Evolutionary conservation across 2,329 filamentous ascomycete species (phyloP), one percentile per base, ranked within the genome.

Genomic region (Elsinoe ampelina): DNA sequence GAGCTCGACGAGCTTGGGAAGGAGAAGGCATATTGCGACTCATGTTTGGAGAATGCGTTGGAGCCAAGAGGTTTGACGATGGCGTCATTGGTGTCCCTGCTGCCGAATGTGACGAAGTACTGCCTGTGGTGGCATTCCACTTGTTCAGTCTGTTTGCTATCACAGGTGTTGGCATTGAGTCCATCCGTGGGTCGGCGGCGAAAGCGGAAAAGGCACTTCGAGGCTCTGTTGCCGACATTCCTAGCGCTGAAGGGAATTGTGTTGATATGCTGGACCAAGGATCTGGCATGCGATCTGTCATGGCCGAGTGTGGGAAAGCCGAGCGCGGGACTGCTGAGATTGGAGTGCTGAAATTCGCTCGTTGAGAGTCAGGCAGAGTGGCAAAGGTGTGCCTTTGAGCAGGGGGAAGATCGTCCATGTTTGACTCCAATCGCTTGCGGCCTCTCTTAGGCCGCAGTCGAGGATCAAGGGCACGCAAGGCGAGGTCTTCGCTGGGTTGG

Each of bases 401-500:
- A 19, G 52, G 45, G 12, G 56, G 36, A 10, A 57, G 47, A 15
- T 59, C 58, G 17, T 57, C 58, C 51, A 58, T 54, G 3, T 55
- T 54, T 6, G 58, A 58, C 32, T 61, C 57, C 32, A 70, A 68
- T 3, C 68, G 63, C 65, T 85, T 80, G 50, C 81, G 72, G 10
- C 81, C 81, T 57, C 80, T 75, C 63, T 83, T 83, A 1, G 80
- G 81, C 61, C 80, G 76, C 70, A 80, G 81, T 58, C 93, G 85
- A 26, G 91, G 90, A 51, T 95, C 77, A 2, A 96, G 77, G 1
- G 90, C 89, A 59, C 90, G 80, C 50, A 96, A 76, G 1, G 90
- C 91, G 69, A 95, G 82, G 69, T 96, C 91, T 69, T 96, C 91
- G 68, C 95, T 89, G 1, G 89, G 73, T 1, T 85, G 80, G 1